Base-by-base conservation (phyloP, 2,329 filamentous ascomycete species). In the Penicillium sp. region DNA sequence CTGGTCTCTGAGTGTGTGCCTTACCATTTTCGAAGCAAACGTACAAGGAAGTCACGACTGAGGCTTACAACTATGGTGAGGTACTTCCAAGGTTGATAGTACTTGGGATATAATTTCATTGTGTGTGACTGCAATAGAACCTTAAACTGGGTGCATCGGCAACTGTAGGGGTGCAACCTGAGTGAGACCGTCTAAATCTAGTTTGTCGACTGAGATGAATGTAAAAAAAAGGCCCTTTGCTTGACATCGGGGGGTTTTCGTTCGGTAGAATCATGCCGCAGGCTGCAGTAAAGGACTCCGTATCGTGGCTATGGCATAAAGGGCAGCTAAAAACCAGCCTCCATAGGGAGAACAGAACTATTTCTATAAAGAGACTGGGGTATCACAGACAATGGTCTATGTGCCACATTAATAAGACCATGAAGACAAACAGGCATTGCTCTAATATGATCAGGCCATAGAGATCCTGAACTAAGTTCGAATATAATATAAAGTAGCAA, bases 101-200 rank as follows among this genome's bases (percentile, higher is more conserved):
- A 25, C n/a, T n/a, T 49, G 16, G 25, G 17, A 35, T 50, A 36
- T 30, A 36, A 50, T 28, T 30, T 33, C 33, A 26, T 17, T 12
- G 17, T 9, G 46, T 50, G 28, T 31, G n/a, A 55, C 47, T 55
- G 16, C 2, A 44, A 45, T 40, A 51, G 41, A 55, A 55, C 40
- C 12, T 55, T 40, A 51, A 44, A 31, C n/a, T 42, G 19, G 28
- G 25, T 50, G 16, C 12, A 50, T 26, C 46, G 33, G 46, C 31
- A 49, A 38, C 38, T 17, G 12, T 33, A 33, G 33, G 36, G n/a
- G 53, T 55, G 44, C 26, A 36, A 51, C 40, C 9, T 37, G 12
- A 40, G 40, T 55, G 47, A 55, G 40, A 55, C 47, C 45, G 33
- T 28, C 26, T 40, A 40, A 33, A 44, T 33, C 26, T 45, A 50